Base-by-base conservation (phyloP, 495 filamentous ascomycete species). In the Hypoxylon lenormandii region DNA sequence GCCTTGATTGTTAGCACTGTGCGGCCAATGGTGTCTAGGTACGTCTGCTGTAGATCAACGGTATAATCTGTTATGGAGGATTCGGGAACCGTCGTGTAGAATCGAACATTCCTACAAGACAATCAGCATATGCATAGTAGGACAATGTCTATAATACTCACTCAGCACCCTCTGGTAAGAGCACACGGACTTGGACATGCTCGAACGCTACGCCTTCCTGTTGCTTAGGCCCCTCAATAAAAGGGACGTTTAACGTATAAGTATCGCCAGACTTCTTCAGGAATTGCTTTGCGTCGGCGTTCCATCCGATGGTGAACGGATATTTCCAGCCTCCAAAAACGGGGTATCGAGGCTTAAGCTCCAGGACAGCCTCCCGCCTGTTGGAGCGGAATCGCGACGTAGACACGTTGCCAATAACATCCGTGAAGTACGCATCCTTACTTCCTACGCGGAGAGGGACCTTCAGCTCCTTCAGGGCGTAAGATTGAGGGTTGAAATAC, bases 241-340 rank as follows among this genome's bases (percentile, higher is more conserved):
- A 96, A n/a, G 95, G 96, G 18, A 97, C 91, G 76, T 92, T 95
- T 30, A 98, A 84, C n/a, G 97, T 86, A 70, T 91, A 94, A 4
- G 86, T 84, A 36, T 91, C 88, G 2, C 80, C 79, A 21, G 82
- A 81, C 37, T 79, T 83, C 70, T 86, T 86, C 55, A 98, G 74
- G 76, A 92, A 96, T 33, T 85, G 84, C 66, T 85, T 84, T 18
- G 96, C 84, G 58, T 94, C 87, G 54, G 91, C 90, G 81, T 97
- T 92, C 94, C 95, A 98, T 61, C 95, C 96, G 45, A 97, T 86
- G 46, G 89, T 90, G 81, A 97, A 98, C 64, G 90, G 94, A 75
- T 96, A 97, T 79, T 96, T 97, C 95, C 95, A 98, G 51, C 92
- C 92, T 47, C 95, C 95, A 73, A 98, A 98, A 21, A 98, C 75